Base-by-base conservation (phyloP, 2,329 filamentous ascomycete genomes). In the Rhynchosporium agropyri region DNA sequence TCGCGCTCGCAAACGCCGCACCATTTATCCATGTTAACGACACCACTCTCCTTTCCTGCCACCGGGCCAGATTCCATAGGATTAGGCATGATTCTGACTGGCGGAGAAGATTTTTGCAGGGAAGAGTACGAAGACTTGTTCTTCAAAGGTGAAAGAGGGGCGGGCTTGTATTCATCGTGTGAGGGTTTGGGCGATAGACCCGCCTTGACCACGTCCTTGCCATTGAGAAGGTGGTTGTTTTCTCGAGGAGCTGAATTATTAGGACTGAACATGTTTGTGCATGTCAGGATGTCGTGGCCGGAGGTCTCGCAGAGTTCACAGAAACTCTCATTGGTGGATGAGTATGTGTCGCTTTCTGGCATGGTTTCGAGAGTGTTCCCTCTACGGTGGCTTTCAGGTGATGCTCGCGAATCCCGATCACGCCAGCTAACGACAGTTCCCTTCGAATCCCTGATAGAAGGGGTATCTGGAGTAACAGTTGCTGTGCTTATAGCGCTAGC, bases 1-100 rank as follows among this genome's bases (percentile, higher is more conserved):
- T 99, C 95, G 66, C 91, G 87, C 80, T 99, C 95, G 75, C 95
- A 99, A 50, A 98, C 81, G 15, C 95, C 95, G 77, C 95, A 99
- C 95, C 95, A 99, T 78, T 97, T 97, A 66, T 89, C 85, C 60
- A 88, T 85, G 72, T 98, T 92, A 68, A 94, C 82, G 53, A 91
- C 79, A 0, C 90, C 89, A 61, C 87, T 92, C 68, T 89, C 86
- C 78, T 92, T 94, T 58, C 91, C 91, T 4, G 90, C 89, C 29
- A 91, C 83, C 1, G 90, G 88, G 2, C 86, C 86, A 59, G 81
- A 82, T 59, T 87, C 87, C 79, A 86, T 84, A 7, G 82, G 83
- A 71, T 86, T 88, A 3, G 85, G 84, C 57, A 86, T 76, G 57
- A 82, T 80, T 67, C 78, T 78, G 65, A 81, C 76, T 10, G 83